Evolutionary conservation across 139 green algal genomes (phyloP).

Genomic region (Volvox reticuliferus): DNA sequence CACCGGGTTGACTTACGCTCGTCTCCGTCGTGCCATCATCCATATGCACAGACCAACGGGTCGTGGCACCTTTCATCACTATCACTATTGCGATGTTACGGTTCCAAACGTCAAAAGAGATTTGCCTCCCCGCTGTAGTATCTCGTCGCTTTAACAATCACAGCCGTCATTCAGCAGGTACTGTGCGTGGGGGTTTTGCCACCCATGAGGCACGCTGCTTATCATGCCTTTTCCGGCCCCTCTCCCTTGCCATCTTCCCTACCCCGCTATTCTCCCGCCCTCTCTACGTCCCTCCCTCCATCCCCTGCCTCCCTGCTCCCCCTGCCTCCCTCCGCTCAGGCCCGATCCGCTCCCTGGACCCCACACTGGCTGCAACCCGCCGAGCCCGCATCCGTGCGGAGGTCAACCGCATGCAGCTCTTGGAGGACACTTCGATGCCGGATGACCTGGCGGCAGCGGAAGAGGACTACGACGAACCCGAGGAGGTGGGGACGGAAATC

Average conservation of each 20-base stretch:
- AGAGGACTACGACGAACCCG: constrained; percentile 67
- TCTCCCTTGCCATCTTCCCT: background rate
- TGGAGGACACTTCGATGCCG: constrained; percentile 48
- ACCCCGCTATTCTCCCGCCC: background rate
- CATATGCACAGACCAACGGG: no score
- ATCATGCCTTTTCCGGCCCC: background rate
- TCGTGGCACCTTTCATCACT: no score
- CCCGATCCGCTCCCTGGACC: constrained; percentile 40
- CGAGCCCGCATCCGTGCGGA: constrained; percentile 24
- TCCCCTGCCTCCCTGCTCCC: background rate
- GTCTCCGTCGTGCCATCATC: no score
- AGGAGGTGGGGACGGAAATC: constrained; percentile 50
- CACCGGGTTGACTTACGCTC: no score
- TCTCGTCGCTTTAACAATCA: no score
- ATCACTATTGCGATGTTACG: no score
- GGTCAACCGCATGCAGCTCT: background rate
- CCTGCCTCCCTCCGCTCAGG: background rate
- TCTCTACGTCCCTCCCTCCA: background rate
- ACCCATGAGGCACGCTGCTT: background rate
- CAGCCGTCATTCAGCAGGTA: no score
- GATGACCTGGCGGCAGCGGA: constrained; percentile 61
- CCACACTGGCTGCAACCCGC: constrained; percentile 27
- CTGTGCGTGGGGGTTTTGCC: background rate
- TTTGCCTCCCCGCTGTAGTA: no score
- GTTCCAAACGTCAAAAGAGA: no score